Evolutionary conservation across 805 yeast genomes (phyloP).

Genomic region (Lipomyces starkeyi): DNA sequence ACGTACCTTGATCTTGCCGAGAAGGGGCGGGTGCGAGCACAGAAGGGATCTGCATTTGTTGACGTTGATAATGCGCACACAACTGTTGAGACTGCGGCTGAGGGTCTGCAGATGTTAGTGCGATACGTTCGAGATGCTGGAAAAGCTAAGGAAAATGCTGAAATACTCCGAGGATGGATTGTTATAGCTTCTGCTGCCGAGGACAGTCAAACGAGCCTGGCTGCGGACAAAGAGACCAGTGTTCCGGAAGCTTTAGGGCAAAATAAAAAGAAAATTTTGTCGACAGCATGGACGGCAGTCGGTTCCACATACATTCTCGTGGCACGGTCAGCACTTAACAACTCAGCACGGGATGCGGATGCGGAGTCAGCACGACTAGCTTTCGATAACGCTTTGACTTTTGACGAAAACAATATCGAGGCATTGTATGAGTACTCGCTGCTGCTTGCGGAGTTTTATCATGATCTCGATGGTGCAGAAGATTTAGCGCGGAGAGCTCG

Average conservation of each 20-base stretch:
- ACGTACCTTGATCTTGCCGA: slow-evolving; percentile 31
- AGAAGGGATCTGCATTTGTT: slow-evolving; percentile 28
- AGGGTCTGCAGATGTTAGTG: slow-evolving; percentile 31
- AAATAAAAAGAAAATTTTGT: background rate
- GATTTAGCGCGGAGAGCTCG: slow-evolving; percentile 22
- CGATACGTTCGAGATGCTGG: slow-evolving; percentile 25
- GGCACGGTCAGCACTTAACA: slow-evolving; percentile 25
- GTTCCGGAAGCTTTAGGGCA: background rate
- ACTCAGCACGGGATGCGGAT: slow-evolving; percentile 7
- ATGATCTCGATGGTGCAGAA: slow-evolving; percentile 25
- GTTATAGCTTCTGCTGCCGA: slow-evolving; percentile 5
- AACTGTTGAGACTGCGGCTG: slow-evolving; percentile 23
- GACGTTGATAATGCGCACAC: slow-evolving; percentile 30
- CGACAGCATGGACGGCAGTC: slow-evolving; percentile 32
- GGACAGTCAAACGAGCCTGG: background rate
- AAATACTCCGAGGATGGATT: slow-evolving; percentile 29
- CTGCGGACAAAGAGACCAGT: background rate
- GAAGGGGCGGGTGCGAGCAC: slow-evolving; percentile 31
- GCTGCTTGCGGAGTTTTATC: slow-evolving; percentile 20
- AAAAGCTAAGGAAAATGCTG: slow-evolving; percentile 23
- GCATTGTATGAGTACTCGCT: slow-evolving; percentile 27
- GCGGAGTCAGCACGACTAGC: slow-evolving; percentile 21
- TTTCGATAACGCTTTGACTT: slow-evolving; percentile 21
- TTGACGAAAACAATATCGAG: slow-evolving; percentile 8
- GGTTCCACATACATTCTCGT: slow-evolving; percentile 30